Evolutionary conservation across 352 stramenopile species (phyloP).

Genomic region (Pythium monospermum): DNA sequence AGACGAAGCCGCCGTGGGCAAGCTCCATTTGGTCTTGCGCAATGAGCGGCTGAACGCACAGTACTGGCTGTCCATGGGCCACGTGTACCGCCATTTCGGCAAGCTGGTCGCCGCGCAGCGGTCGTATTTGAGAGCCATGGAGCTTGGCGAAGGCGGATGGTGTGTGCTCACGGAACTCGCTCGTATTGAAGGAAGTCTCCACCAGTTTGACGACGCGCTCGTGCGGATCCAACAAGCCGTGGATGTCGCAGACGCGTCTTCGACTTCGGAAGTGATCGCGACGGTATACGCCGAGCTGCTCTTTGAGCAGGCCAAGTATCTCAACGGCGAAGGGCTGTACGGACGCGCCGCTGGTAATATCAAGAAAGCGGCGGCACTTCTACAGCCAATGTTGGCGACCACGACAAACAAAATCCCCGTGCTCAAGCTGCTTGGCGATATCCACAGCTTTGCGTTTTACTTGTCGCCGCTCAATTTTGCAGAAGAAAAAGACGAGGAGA

Average conservation of each 20-base stretch:
- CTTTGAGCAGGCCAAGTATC: slow-evolving; percentile 71
- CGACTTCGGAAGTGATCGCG: slow-evolving; percentile 30
- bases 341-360: slow-evolving; percentile 59
- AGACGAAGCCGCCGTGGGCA: slow-evolving; percentile 58
- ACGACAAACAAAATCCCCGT: not conserved
- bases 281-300: slow-evolving; percentile 68
- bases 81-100: slow-evolving; percentile 78
- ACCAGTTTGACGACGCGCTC: slow-evolving; percentile 70
- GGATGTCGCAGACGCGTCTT: slow-evolving; percentile 5
- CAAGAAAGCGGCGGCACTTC: slow-evolving; percentile 48
- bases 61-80: slow-evolving; percentile 70
- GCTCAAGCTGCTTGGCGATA: slow-evolving; percentile 71
- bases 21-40: slow-evolving; percentile 69
- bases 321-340: slow-evolving; percentile 73
- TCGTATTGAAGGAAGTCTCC: slow-evolving; percentile 68
- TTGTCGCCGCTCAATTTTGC: slow-evolving; percentile 62
- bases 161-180: slow-evolving; percentile 73
- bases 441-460: slow-evolving; percentile 82
- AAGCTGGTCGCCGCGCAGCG: slow-evolving; percentile 75
- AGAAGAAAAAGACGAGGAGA: slow-evolving; percentile 4
- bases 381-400: slow-evolving; percentile 11
- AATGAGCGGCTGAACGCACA: slow-evolving; percentile 59
- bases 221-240: slow-evolving; percentile 46
- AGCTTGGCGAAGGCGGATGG: slow-evolving; percentile 60
- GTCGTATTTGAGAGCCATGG: slow-evolving; percentile 73